phyloP scores from a whole-genome alignment of 2,329 filamentous ascomycete genomes.

The Pseudogymnoascus sp. region DNA sequence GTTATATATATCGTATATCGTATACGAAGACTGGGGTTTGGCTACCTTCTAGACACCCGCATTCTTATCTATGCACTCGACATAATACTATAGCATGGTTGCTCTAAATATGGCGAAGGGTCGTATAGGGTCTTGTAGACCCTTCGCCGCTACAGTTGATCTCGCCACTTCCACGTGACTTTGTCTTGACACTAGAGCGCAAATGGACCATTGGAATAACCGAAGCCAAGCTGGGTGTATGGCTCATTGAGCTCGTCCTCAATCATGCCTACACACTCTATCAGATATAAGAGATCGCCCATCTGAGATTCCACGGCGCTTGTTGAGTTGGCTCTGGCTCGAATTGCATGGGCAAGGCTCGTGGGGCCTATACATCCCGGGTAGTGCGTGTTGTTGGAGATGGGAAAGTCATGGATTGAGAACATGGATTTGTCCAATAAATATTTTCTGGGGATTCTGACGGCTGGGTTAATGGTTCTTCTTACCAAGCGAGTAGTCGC shows the following conservation, averaged over 20 bases:
- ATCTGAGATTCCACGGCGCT: neutral
- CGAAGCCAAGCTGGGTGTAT: neutral
- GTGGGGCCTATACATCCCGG: neutral
- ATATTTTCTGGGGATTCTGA: constrained; percentile 6
- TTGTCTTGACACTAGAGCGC: neutral
- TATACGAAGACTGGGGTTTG: neutral
- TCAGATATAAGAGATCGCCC: neutral
- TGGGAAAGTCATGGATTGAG: neutral
- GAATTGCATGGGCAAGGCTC: neutral
- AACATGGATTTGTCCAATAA: constrained; percentile 10
- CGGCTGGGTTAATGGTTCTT: constrained; percentile 8
- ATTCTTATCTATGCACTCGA: neutral
- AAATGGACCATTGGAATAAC: neutral
- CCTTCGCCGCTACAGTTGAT: neutral
- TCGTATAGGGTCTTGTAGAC: no score
- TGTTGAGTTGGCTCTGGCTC: neutral
- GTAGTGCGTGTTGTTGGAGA: neutral
- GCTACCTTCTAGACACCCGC: neutral
- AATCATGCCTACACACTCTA: neutral
- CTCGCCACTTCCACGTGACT: neutral
- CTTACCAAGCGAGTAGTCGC: neutral
- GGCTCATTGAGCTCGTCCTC: neutral
- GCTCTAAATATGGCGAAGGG: no score
- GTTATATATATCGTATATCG: neutral
- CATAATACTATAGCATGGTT: neutral